phyloP scores from a whole-genome alignment of 768 basidiomycete genomes.

The Cyclocybe aegerita region DNA sequence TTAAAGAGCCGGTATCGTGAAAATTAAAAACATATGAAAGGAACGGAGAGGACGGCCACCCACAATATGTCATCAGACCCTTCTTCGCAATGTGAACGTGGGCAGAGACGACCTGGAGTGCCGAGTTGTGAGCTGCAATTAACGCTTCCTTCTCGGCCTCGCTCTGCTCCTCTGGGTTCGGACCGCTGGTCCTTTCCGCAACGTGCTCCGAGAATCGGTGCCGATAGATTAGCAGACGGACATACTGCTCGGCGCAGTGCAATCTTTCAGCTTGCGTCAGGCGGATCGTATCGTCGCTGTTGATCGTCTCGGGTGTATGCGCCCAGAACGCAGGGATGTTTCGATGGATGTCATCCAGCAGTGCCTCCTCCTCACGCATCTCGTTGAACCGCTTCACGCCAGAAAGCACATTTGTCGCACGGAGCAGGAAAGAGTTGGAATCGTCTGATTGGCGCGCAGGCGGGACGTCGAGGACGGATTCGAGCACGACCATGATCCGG shows the following conservation, averaged over 20 bases:
- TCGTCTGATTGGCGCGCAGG: slow-evolving; percentile 64
- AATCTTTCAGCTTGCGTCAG: slow-evolving; percentile 87
- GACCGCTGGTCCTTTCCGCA: slow-evolving; percentile 61
- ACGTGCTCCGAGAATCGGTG: slow-evolving; percentile 81
- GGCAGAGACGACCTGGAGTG: slow-evolving; percentile 78
- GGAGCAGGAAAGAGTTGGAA: slow-evolving; percentile 73
- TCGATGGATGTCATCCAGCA: slow-evolving; percentile 78
- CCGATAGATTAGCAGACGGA: slow-evolving; percentile 84
- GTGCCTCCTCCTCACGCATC: slow-evolving; percentile 74
- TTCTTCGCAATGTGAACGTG: slow-evolving; percentile 85
- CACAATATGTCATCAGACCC: slow-evolving; percentile 93
- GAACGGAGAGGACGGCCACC: slow-evolving; percentile 29
- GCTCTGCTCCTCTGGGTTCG: slow-evolving; percentile 51
- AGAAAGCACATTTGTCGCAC: slow-evolving; percentile 68
- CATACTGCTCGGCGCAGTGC: slow-evolving; percentile 85
- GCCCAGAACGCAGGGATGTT: slow-evolving; percentile 77
- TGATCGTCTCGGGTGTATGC: slow-evolving; percentile 77
- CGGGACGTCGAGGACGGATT: slow-evolving; percentile 82
- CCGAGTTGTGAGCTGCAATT: slow-evolving; percentile 71
- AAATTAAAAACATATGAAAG: slow-evolving; percentile 6
- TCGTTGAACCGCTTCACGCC: slow-evolving; percentile 62
- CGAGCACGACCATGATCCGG: slow-evolving; percentile 83
- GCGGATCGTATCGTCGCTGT: slow-evolving; percentile 83
- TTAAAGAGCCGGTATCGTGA: slow-evolving; percentile 9
- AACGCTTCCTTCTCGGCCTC: slow-evolving; percentile 81